Evolutionary conservation across 2,329 filamentous ascomycete species (phyloP).

Genomic region (Cordyceps farinosa): DNA sequence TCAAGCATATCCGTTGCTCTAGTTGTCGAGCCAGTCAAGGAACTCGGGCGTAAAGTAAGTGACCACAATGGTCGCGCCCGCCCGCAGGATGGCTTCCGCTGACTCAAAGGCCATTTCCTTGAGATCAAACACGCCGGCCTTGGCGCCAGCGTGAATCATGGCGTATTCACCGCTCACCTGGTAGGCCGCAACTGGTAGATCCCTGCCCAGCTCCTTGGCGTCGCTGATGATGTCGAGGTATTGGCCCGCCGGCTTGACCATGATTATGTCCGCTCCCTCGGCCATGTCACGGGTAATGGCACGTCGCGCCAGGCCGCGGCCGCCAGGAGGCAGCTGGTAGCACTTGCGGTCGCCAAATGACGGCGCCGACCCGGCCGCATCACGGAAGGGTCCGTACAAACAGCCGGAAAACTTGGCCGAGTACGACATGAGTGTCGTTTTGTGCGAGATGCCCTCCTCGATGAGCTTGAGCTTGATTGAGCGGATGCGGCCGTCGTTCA

Average conservation of each 20-base stretch:
- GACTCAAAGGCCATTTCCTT: constrained; percentile 94
- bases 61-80: constrained; percentile 88
- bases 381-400: constrained; percentile 93
- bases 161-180: constrained; percentile 96
- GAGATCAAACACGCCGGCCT: constrained; percentile 93
- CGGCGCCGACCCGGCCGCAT: constrained; percentile 86
- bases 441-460: constrained; percentile 88
- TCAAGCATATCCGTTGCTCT: constrained; percentile 18
- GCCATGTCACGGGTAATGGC: constrained; percentile 86
- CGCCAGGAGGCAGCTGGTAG: constrained; percentile 93
- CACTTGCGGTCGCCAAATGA: constrained; percentile 93
- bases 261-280: constrained; percentile 96
- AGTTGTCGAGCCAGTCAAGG: constrained; percentile 62
- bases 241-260: constrained; percentile 96
- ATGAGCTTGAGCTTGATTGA: constrained; percentile 98
- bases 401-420: constrained; percentile 97
- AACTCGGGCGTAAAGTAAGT: constrained; percentile 91
- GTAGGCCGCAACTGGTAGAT: constrained; percentile 91
- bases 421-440: constrained; percentile 93
- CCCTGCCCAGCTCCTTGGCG: constrained; percentile 87
- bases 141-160: constrained; percentile 95
- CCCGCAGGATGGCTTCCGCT: constrained; percentile 87
- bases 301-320: constrained; percentile 83
- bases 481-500: constrained; percentile 97
- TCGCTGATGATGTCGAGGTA: constrained; percentile 98